These are phyloP conservation scores for Hepatocystis sp. DNA, from an alignment of 169 alveolate genomes.

Conservation along the genomic window DNA sequence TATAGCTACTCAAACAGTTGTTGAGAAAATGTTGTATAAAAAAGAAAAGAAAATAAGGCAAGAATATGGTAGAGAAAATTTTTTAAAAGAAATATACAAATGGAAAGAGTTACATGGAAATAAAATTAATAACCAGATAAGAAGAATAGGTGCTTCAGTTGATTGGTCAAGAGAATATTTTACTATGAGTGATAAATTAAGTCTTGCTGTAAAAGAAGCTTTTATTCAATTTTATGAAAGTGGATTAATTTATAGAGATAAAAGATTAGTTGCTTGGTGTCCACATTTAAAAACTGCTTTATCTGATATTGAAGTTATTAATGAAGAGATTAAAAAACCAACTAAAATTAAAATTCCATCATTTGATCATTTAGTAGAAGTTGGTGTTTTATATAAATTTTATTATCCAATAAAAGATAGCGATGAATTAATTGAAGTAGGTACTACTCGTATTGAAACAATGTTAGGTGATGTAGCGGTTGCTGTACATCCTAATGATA, in stretches of 20 bases:
- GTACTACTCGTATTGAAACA: slow-evolving; percentile 99
- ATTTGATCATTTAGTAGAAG: slow-evolving; percentile 91
- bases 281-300: slow-evolving; percentile 98
- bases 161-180: slow-evolving; percentile 99
- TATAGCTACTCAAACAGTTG: slow-evolving; percentile 99
- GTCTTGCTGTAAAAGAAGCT: slow-evolving; percentile 97
- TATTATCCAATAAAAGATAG: slow-evolving; percentile 93
- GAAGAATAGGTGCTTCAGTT: slow-evolving; percentile 93
- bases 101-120: slow-evolving; percentile 99
- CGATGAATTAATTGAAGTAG: slow-evolving; percentile 87
- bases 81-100: slow-evolving; percentile 95
- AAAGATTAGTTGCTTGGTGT: slow-evolving; percentile 99
- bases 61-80: slow-evolving; percentile 97
- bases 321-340: slow-evolving; percentile 94
- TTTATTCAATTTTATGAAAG: slow-evolving; percentile 94
- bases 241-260: slow-evolving; percentile 96
- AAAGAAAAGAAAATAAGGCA: slow-evolving; percentile 95
- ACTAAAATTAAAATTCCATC: slow-evolving; percentile 86
- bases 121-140: slow-evolving; percentile 93
- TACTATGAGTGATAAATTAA: slow-evolving; percentile 95
- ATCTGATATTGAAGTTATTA: slow-evolving; percentile 99
- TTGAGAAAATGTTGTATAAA: slow-evolving; percentile 95
- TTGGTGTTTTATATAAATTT: slow-evolving; percentile 98
- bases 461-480: slow-evolving; percentile 99
- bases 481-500: slow-evolving; percentile 99